Evolutionary conservation across 2,329 filamentous ascomycete genomes (phyloP), one percentile per base, ranked within the genome.

Genomic region (Beauveria brongniartii): DNA sequence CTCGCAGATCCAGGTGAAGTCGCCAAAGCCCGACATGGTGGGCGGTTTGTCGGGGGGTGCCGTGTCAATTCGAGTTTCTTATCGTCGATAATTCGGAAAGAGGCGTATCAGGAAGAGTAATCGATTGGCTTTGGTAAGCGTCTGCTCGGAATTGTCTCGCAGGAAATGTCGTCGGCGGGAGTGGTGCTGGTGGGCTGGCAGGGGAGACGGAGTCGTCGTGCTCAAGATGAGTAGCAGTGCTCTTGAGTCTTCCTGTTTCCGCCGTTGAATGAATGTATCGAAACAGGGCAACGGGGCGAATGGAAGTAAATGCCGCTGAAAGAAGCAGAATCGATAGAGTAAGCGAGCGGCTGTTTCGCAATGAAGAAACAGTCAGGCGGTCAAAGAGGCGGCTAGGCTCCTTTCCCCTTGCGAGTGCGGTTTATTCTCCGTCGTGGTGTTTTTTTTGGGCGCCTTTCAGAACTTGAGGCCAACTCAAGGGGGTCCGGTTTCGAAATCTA

Each of bases 1-100:
- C 67, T 84, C 80, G 83, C 94, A 99, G 79, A 97, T 88, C 68
- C 82, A 80, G 62, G 87, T 85, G 77, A 97, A 97, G 77, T 96
- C 89, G 68, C 93, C 93, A 76, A 97, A 97, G 65, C 87, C 89
- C 82, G 95, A 92, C 76, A 80, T 86, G 74, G 68, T 72, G 71
- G 47, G 24, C 9, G n/a, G 18, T 16, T 18, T 51, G 43, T 41
- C 34, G 12, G 5, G 2, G 34, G 34, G 1, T 5, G 34, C 34
- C 34, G 34, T 37, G 34, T 16, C 12, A 37, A 37, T 6, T 43
- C 34, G 51, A 54, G n/a, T 44, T 24, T 37, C 34, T 30, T 30
- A n/a, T 7, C 28, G 40, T 24, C 16, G 37, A 9, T 1, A 34
- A 5, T 46, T 37, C 34, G 34, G 12, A 37, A 16, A 28, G 20